Evolutionary conservation across 345 rosid species (phyloP).

Genomic region (Erucastrum elatum): DNA sequence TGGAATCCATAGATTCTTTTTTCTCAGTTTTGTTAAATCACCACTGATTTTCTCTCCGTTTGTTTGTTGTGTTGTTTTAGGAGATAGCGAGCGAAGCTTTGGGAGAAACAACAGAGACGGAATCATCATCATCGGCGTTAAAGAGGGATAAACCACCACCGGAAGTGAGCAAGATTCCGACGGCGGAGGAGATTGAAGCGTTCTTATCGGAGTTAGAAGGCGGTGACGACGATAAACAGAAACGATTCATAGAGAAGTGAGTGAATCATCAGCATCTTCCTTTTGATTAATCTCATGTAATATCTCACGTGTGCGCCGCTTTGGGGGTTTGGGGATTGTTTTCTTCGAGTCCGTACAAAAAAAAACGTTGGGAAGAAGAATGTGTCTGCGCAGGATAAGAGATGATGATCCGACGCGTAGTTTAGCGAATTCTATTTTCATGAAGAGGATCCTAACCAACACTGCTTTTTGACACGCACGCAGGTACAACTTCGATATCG

Average conservation of each 20-base stretch:
- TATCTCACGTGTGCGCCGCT: neutral
- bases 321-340: slow-evolving; percentile 3
- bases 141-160: neutral
- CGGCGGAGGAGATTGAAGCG: slow-evolving; percentile 48
- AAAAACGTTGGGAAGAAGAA: neutral
- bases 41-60: neutral
- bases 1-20: neutral
- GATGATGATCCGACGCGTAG: slow-evolving; percentile 25
- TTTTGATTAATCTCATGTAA: neutral
- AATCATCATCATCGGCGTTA: slow-evolving; percentile 12
- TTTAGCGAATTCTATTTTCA: slow-evolving; percentile 10
- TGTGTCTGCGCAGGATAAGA: slow-evolving; percentile 49
- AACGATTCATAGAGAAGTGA: slow-evolving; percentile 57
- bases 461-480: slow-evolving; percentile 22
- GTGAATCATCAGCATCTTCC: slow-evolving; percentile 2
- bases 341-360: slow-evolving; percentile 8
- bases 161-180: slow-evolving; percentile 30
- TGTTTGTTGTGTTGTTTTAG: neutral
- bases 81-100: slow-evolving; percentile 30
- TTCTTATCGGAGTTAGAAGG: slow-evolving; percentile 46
- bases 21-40: neutral
- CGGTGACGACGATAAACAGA: slow-evolving; percentile 30
- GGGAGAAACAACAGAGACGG: slow-evolving; percentile 33
- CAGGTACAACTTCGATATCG: slow-evolving; percentile 79
- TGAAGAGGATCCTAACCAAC: slow-evolving; percentile 46